Evolutionary conservation across 371 early-diverging fungal genomes (phyloP), one percentile per base, ranked within the genome.

Genomic region (Mortierella polycephala): DNA sequence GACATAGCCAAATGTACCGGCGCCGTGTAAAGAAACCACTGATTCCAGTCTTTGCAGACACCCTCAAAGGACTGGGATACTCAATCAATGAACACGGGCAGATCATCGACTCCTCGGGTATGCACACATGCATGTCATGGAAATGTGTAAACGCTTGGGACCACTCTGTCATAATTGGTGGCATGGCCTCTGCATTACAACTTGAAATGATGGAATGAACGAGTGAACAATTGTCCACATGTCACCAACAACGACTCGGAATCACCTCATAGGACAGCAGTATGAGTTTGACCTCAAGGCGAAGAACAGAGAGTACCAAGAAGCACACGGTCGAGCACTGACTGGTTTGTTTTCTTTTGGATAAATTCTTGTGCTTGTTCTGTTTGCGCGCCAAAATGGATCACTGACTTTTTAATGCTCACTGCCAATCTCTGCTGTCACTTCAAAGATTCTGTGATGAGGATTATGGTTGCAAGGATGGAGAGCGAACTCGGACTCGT

Each of bases 231-330:
- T 12, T 16, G 11, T 52, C 14, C 9, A 12, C 47, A 13, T 44
- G 18, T 39, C 47, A 50, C 14, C 52, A 44, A 47, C 13, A n/a
- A n/a, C n/a, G n/a, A n/a, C 23, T 23, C 50, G 6, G 9, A 11
- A 1, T 40, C 16, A 13, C 13, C 30, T 11, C 10, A 16, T 51
- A 75, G 76, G 71, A 30, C 46, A 70, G 3, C 66, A 10, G 14
- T 75, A 75, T 30, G 37, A 11, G 47, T 75, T 75, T 40, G 64
- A 75, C 46, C 20, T 75, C 14, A 66, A 66, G 60, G 67, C 76
- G 39, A 69, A 66, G 46, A 41, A 75, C 53, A 69, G 76, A 44
- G 37, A 18, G 5, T 70, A 64, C 47, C 70, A 70, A 5, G 76
- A 75, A 30, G 71, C 71, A 7, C 76, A 75, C 16, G 49, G 67